phyloP scores from a whole-genome alignment of 1,284 basidiomycete species.

The Ceratobasidium sp. region DNA sequence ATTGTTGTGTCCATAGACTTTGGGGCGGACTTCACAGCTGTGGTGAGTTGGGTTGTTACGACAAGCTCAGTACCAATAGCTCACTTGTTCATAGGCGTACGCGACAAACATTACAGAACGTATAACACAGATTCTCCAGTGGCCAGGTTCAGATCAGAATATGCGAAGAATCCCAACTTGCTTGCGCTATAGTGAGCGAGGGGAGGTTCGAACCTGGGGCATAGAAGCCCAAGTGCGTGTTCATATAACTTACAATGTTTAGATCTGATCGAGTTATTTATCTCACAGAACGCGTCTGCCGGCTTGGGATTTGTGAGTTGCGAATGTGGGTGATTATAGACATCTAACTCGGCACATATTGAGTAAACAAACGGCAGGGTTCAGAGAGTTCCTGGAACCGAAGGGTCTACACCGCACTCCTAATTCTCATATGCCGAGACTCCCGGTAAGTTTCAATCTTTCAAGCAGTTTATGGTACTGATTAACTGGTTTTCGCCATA shows the following conservation, averaged over 20 bases:
- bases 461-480: neutral
- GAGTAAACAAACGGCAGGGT: slow-evolving; percentile 60
- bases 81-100: slow-evolving; percentile 64
- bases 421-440: slow-evolving; percentile 79
- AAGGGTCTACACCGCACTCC: slow-evolving; percentile 73
- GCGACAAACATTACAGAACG: slow-evolving; percentile 80
- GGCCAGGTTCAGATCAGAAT: slow-evolving; percentile 83
- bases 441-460: slow-evolving; percentile 68
- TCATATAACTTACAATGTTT: neutral
- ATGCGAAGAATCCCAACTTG: slow-evolving; percentile 86
- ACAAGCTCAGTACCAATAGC: neutral
- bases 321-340: slow-evolving; percentile 66
- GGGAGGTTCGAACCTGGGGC: slow-evolving; percentile 80
- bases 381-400: slow-evolving; percentile 86
- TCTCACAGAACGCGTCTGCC: slow-evolving; percentile 66
- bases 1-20: slow-evolving; percentile 84
- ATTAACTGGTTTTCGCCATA: neutral
- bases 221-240: slow-evolving; percentile 71
- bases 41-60: slow-evolving; percentile 64
- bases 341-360: neutral
- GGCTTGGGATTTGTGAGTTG: slow-evolving; percentile 75
- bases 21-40: slow-evolving; percentile 86
- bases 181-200: slow-evolving; percentile 76
- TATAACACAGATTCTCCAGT: slow-evolving; percentile 79
- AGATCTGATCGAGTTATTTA: neutral